These are phyloP conservation scores for Metschnikowia vanudenii DNA, from an alignment of 805 yeast species.

Conservation along the genomic window DNA sequence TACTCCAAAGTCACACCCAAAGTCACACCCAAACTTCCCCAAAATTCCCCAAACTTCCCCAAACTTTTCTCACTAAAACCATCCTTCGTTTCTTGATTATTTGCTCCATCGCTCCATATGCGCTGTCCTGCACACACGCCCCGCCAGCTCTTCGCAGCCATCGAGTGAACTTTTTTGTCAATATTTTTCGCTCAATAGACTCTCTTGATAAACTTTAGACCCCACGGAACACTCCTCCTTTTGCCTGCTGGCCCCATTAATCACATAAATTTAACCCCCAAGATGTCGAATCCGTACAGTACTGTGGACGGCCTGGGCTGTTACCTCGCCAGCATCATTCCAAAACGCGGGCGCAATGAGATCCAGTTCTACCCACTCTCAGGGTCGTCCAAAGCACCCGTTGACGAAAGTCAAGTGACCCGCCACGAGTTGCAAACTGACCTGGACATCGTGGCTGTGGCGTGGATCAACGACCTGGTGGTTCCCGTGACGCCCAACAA, in stretches of 20 bases:
- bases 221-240: background rate
- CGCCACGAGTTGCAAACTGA: constrained; percentile 43
- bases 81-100: too few relatives aligned
- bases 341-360: constrained; percentile 47
- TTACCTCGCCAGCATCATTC: constrained; percentile 38
- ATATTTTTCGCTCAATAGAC: too few relatives aligned
- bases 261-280: background rate
- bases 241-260: background rate
- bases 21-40: too few relatives aligned
- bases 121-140: constrained; percentile 3
- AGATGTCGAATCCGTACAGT: constrained; percentile 18
- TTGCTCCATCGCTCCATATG: background rate
- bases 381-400: constrained; percentile 13
- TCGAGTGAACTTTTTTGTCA: too few relatives aligned
- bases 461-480: constrained; percentile 34
- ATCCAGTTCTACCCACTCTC: constrained; percentile 38
- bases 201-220: too few relatives aligned
- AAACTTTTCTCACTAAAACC: too few relatives aligned
- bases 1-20: too few relatives aligned
- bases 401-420: constrained; percentile 22
- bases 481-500: constrained; percentile 3
- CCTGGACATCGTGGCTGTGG: constrained; percentile 33
- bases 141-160: too few relatives aligned
- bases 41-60: too few relatives aligned
- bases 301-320: constrained; percentile 30